Conservation (phyloP, 352 stramenopile species). For the Phytophthora citricola region DNA sequence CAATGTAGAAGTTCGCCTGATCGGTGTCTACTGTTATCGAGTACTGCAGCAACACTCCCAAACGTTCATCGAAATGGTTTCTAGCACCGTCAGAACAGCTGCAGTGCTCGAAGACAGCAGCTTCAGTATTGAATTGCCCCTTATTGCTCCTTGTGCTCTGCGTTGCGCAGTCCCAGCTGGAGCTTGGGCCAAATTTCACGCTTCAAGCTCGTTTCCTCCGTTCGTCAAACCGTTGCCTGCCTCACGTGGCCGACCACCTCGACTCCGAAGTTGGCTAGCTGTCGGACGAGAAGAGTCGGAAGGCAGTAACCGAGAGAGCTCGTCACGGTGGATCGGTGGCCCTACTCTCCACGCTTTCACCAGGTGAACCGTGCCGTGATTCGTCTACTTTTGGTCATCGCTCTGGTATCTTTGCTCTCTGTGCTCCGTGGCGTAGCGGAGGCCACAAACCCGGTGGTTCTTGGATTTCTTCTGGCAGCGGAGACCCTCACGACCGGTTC, state of each 20-base stretch:
- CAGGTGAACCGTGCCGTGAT: constrained; percentile 20
- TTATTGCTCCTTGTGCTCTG: constrained; percentile 1
- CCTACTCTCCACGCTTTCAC: constrained; percentile 21
- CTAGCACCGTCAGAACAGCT: not conserved
- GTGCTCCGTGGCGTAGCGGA: not conserved
- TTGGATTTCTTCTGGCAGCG: constrained; percentile 24
- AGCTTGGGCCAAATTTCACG: not conserved
- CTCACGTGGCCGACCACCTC: not conserved
- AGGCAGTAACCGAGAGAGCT: constrained; percentile 10
- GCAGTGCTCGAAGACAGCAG: not conserved
- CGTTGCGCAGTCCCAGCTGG: constrained; percentile 20
- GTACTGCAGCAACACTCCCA: not conserved
- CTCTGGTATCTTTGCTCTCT: constrained; percentile 2
- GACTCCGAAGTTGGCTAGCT: not conserved
- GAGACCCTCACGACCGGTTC: constrained; percentile 16
- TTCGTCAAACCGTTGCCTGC: constrained; percentile 22
- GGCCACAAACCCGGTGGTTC: constrained; percentile 28
- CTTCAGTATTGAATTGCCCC: not conserved
- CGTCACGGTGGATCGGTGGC: constrained; percentile 17
- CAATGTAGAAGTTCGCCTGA: no score
- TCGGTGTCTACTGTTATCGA: not conserved
- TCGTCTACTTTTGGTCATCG: constrained; percentile 23
- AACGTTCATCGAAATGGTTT: not conserved
- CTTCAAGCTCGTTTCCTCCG: constrained; percentile 10
- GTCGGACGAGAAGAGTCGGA: constrained; percentile 10